phyloP scores from a whole-genome alignment of 192 early-diverging fungal species.

The Phlyctochytrium bullatum region DNA sequence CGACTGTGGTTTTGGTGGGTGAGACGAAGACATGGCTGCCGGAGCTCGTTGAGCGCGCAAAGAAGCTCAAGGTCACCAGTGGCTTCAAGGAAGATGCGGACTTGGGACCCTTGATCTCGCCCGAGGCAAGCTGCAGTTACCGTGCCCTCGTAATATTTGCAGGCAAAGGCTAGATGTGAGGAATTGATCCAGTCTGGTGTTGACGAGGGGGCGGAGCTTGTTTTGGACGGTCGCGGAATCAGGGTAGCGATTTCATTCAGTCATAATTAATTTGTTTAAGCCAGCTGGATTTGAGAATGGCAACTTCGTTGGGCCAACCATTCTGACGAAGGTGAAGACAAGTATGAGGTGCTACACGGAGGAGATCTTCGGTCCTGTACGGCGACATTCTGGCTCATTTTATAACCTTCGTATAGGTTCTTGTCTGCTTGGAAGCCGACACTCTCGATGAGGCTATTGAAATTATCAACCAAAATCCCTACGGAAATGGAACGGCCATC shows the following conservation, averaged over 20 bases:
- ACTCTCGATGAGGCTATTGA: conserved; percentile 90
- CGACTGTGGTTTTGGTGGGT: conserved; percentile 88
- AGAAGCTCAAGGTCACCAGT: conserved; percentile 73
- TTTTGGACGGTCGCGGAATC: conserved; percentile 85
- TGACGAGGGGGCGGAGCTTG: conserved; percentile 80
- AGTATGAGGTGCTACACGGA: conserved; percentile 87
- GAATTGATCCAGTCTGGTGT: conserved; percentile 75
- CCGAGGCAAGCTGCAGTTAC: conserved; percentile 16
- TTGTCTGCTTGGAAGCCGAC: conserved; percentile 77
- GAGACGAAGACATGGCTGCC: conserved; percentile 78
- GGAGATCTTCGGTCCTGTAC: conserved; percentile 93
- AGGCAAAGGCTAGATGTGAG: conserved; percentile 74
- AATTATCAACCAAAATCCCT: conserved; percentile 85
- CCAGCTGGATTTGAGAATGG: conserved; percentile 76
- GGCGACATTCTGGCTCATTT: conserved; percentile 9
- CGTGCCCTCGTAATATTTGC: conserved; percentile 20
- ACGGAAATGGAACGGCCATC: conserved; percentile 68
- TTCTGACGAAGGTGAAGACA: conserved; percentile 70
- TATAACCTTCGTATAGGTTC: conserved; percentile 38
- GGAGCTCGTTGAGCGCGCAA: conserved; percentile 85
- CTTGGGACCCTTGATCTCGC: conserved; percentile 85
- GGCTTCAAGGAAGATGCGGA: conserved; percentile 86
- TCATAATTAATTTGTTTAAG: conserved; percentile 14
- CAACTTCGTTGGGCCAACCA: conserved; percentile 95
- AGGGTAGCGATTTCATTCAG: conserved; percentile 33